Percentiles rank a stretch among this genome's conserved stretches.
Conservation (phyloP, 805 yeast genomes). For the Pichia sporocuriosa region DNA sequence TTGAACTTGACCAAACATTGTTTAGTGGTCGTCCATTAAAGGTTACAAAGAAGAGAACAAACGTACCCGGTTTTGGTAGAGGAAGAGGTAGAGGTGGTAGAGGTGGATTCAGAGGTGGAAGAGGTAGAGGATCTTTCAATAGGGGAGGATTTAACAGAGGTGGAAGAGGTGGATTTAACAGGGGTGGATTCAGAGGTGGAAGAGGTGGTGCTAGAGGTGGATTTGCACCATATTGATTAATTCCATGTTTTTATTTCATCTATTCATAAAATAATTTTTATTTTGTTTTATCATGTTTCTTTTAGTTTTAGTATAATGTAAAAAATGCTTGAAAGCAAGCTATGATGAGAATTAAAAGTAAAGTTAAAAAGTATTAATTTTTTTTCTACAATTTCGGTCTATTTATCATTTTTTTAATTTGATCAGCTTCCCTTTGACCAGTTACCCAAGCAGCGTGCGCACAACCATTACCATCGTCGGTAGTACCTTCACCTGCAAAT, state of each 20-base stretch:
- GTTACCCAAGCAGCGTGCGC: slow-evolving; percentile 53
- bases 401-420: slow-evolving; percentile 19
- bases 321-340: no score
- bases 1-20: slow-evolving; percentile 52
- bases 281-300: background rate
- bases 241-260: no score
- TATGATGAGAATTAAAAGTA: background rate
- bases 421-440: slow-evolving; percentile 42
- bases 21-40: slow-evolving; percentile 67
- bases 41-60: slow-evolving; percentile 74
- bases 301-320: no score
- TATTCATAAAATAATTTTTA: no score
- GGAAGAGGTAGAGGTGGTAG: slow-evolving; percentile 32
- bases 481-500: slow-evolving; percentile 54
- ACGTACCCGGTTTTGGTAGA: slow-evolving; percentile 61
- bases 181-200: slow-evolving; percentile 22
- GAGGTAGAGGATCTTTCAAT: slow-evolving; percentile 28
- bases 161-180: slow-evolving; percentile 21
- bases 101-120: slow-evolving; percentile 32
- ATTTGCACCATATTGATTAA: slow-evolving; percentile 26
- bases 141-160: slow-evolving; percentile 16
- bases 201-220: slow-evolving; percentile 20
- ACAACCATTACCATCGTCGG: slow-evolving; percentile 48
- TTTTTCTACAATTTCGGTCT: slow-evolving; percentile 16
- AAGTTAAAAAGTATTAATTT: background rate